Conservation (phyloP, 768 basidiomycete species). For the Russula olivacea region DNA sequence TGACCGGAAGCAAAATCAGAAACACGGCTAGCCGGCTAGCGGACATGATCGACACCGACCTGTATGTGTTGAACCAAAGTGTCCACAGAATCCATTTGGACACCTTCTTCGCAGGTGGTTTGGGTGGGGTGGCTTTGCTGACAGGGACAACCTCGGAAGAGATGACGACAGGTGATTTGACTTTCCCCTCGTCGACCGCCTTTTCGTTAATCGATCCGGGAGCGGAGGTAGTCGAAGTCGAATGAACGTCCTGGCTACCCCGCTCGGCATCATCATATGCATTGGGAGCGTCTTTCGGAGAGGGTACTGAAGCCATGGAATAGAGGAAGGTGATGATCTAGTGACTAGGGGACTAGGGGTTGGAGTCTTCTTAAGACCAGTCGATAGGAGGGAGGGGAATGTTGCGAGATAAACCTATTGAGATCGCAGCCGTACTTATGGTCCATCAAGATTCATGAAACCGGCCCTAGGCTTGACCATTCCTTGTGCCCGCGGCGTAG, state of each 20-base stretch:
- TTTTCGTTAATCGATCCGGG: background rate
- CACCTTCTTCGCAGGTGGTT: constrained; percentile 41
- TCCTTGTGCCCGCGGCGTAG: constrained; percentile 8
- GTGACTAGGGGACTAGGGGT: background rate
- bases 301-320: constrained; percentile 26
- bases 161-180: background rate
- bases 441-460: background rate
- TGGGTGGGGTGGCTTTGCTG: constrained; percentile 30
- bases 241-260: constrained; percentile 27
- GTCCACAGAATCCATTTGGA: constrained; percentile 56
- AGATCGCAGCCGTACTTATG: constrained; percentile 17
- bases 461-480: background rate
- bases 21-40: background rate
- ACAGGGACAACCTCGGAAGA: constrained; percentile 35
- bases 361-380: background rate
- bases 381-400: background rate
- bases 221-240: constrained; percentile 11
- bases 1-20: constrained; percentile 8
- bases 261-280: constrained; percentile 32
- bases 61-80: constrained; percentile 77
- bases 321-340: constrained; percentile 2
- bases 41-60: constrained; percentile 37
- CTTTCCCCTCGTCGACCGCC: constrained; percentile 25
- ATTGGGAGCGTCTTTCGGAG: constrained; percentile 25
- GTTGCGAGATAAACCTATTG: background rate